phyloP scores from a whole-genome alignment of 2,329 filamentous ascomycete genomes.

The Alternaria postmessia region DNA sequence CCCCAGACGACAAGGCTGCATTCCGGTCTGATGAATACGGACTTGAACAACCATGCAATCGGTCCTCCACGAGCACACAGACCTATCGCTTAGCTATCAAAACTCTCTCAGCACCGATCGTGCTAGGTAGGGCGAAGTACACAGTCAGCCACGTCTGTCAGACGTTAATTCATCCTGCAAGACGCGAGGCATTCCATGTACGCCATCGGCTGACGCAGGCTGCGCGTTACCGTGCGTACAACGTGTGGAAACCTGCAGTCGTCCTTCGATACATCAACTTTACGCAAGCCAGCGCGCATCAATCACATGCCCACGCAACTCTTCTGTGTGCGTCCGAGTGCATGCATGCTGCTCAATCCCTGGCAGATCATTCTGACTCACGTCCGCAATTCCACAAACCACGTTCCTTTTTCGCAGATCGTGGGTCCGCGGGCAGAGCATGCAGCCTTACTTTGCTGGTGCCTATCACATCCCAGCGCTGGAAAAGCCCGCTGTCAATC shows the following conservation, averaged over 20 bases:
- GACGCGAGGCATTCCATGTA: slow-evolving; percentile 10
- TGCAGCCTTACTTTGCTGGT: slow-evolving; percentile 8
- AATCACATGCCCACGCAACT: slow-evolving; percentile 38
- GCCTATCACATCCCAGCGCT: slow-evolving; percentile 7
- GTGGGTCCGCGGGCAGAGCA: slow-evolving; percentile 13
- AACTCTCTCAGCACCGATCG: slow-evolving; percentile 2
- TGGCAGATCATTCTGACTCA: slow-evolving; percentile 33
- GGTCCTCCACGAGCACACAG: slow-evolving; percentile 3
- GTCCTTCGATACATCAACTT: slow-evolving; percentile 29
- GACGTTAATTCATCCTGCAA: slow-evolving; percentile 12
- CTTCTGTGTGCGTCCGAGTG: slow-evolving; percentile 12
- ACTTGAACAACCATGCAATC: slow-evolving; percentile 1
- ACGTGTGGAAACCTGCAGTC: slow-evolving; percentile 31
- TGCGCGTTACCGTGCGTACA: slow-evolving; percentile 13
- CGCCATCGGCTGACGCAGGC: slow-evolving; percentile 16
- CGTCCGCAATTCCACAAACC: slow-evolving; percentile 31
- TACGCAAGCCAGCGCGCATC: slow-evolving; percentile 25
- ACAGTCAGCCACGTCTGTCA: slow-evolving; percentile 1
- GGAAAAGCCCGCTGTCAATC: slow-evolving; percentile 1
- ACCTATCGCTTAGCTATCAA: slow-evolving; percentile 4
- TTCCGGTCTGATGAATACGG: slow-evolving; percentile 9
- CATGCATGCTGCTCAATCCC: slow-evolving; percentile 16
- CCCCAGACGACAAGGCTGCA: slow-evolving; percentile 2
- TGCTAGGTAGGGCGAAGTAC: slow-evolving; percentile 1
- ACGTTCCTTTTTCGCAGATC: slow-evolving; percentile 22